Evolutionary conservation across 2,329 filamentous ascomycete genomes (phyloP).

Genomic region (Graphilbum sp.): DNA sequence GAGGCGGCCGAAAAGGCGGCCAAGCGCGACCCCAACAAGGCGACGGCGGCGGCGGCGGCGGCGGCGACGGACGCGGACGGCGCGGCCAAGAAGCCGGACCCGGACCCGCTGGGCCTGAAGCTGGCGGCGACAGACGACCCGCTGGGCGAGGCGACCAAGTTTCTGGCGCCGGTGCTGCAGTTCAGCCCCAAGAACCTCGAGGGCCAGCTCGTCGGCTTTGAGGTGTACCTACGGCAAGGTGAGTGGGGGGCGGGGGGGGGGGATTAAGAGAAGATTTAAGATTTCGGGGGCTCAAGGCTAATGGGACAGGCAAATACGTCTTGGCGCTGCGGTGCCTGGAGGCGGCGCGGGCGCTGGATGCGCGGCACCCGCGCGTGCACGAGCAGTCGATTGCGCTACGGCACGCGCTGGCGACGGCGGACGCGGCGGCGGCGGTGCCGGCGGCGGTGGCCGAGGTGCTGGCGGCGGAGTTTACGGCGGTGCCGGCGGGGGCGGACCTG

Average conservation of each 20-base stretch:
- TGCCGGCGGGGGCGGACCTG: neutral
- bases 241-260: no score
- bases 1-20: slow-evolving; percentile 64
- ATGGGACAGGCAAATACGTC: slow-evolving; percentile 67
- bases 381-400: slow-evolving; percentile 59
- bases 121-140: slow-evolving; percentile 70
- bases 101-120: slow-evolving; percentile 70
- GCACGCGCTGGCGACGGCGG: slow-evolving; percentile 37
- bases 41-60: slow-evolving; percentile 41
- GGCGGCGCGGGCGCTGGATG: slow-evolving; percentile 52
- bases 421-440: slow-evolving; percentile 38
- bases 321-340: slow-evolving; percentile 77
- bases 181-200: slow-evolving; percentile 67
- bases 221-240: slow-evolving; percentile 77
- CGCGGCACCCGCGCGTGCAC: slow-evolving; percentile 55
- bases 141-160: slow-evolving; percentile 74
- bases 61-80: slow-evolving; percentile 34
- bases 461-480: slow-evolving; percentile 41
- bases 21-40: slow-evolving; percentile 73
- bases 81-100: slow-evolving; percentile 71
- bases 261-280: no score
- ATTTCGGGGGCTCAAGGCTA: no score
- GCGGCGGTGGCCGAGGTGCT: slow-evolving; percentile 53
- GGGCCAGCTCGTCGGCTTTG: slow-evolving; percentile 73
- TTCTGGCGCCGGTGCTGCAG: slow-evolving; percentile 65